These are phyloP conservation scores for Candida smagusa DNA, from an alignment of 1,139 yeast genomes.

Conservation along the genomic window DNA sequence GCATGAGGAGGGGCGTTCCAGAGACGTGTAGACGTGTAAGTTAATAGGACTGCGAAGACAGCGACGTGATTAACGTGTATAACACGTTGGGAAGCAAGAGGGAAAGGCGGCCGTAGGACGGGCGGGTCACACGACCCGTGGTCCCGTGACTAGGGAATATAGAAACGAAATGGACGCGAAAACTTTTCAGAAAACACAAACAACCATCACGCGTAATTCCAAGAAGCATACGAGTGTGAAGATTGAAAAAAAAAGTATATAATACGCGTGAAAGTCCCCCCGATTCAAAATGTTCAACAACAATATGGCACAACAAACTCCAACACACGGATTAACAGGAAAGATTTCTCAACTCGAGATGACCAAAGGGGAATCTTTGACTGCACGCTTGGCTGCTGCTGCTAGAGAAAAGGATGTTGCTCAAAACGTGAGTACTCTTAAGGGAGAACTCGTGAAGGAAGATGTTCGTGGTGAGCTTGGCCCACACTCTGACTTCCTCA, in stretches of 20 bases:
- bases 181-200: too few relatives aligned
- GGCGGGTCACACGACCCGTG: too few relatives aligned
- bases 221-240: too few relatives aligned
- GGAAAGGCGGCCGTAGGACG: too few relatives aligned
- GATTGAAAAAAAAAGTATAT: slow-evolving; percentile 3
- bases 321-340: slow-evolving; percentile 49
- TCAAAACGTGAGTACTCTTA: slow-evolving; percentile 25
- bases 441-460: slow-evolving; percentile 19
- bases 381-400: slow-evolving; percentile 45
- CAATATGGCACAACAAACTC: slow-evolving; percentile 42
- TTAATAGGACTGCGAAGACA: too few relatives aligned
- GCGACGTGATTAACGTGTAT: too few relatives aligned
- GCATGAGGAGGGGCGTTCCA: too few relatives aligned
- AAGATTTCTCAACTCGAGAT: slow-evolving; percentile 43
- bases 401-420: slow-evolving; percentile 42
- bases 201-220: too few relatives aligned
- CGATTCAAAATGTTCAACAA: slow-evolving; percentile 2
- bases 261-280: slow-evolving; percentile 1
- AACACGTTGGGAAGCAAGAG: too few relatives aligned
- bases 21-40: too few relatives aligned
- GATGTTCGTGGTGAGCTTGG: slow-evolving; percentile 14
- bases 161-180: too few relatives aligned
- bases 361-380: slow-evolving; percentile 37
- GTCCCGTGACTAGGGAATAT: too few relatives aligned
- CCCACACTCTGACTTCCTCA: slow-evolving; percentile 54